Percentiles rank a stretch among this genome's conserved stretches.
phyloP scores from a whole-genome alignment of 2,329 filamentous ascomycete species.

The Coleophoma crateriformis region DNA sequence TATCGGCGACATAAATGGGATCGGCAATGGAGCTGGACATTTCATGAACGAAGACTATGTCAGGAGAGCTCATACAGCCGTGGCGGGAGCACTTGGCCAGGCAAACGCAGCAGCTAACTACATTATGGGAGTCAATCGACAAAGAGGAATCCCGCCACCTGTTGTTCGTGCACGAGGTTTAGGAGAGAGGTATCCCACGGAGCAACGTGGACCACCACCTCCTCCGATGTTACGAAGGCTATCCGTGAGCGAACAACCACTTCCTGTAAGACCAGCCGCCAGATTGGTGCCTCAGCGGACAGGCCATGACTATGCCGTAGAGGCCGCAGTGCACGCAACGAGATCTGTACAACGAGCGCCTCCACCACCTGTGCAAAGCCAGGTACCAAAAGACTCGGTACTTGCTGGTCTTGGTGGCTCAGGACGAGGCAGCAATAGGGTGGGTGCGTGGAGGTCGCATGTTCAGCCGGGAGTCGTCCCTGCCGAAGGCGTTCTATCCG shows the following conservation, averaged over 20 bases:
- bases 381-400: constrained; percentile 10
- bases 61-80: constrained; percentile 26
- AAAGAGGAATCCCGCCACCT: constrained; percentile 1
- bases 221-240: constrained; percentile 19
- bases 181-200: constrained; percentile 9
- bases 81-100: constrained; percentile 26
- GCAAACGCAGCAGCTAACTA: constrained; percentile 27
- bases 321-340: constrained; percentile 20
- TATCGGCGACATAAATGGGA: constrained; percentile 34
- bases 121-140: constrained; percentile 17
- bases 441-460: constrained; percentile 24
- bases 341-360: constrained; percentile 2
- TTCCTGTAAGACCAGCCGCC: constrained; percentile 11
- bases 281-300: constrained; percentile 17
- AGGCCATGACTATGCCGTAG: constrained; percentile 19
- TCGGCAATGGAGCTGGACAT: constrained; percentile 48
- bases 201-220: constrained; percentile 4
- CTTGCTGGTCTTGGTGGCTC: constrained; percentile 21
- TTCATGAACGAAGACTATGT: constrained; percentile 58
- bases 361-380: not conserved
- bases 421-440: constrained; percentile 17
- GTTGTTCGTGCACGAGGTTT: constrained; percentile 13
- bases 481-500: constrained; percentile 20
- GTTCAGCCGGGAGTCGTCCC: constrained; percentile 21
- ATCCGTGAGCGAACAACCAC: constrained; percentile 17